Evolutionary conservation across 805 yeast species (phyloP).

Genomic region (Wickerhamomyces mucosus): DNA sequence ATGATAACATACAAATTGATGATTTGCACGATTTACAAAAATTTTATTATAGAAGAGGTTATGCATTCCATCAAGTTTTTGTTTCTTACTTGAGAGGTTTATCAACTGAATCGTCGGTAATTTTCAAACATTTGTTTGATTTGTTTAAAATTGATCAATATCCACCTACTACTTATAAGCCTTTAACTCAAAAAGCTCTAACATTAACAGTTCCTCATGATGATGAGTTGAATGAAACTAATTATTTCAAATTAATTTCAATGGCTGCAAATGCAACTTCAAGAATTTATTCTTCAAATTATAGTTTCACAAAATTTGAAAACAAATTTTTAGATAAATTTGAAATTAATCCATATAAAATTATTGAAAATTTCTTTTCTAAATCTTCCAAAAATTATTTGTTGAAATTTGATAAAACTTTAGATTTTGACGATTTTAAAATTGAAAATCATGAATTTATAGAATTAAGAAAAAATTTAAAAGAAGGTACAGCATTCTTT

Average conservation of each 20-base stretch:
- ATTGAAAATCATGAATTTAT: constrained; percentile 14
- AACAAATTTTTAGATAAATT: constrained; percentile 32
- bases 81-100: constrained; percentile 24
- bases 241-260: constrained; percentile 24
- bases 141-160: constrained; percentile 23
- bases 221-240: constrained; percentile 13
- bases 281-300: constrained; percentile 23
- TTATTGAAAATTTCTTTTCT: constrained; percentile 25
- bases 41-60: constrained; percentile 25
- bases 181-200: constrained; percentile 26
- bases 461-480: constrained; percentile 16
- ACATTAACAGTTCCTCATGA: constrained; percentile 25
- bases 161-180: constrained; percentile 25
- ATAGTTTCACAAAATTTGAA: constrained; percentile 28
- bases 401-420: constrained; percentile 22
- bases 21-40: constrained; percentile 23
- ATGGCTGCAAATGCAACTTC: constrained; percentile 28
- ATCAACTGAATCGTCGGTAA: constrained; percentile 21
- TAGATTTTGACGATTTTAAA: constrained; percentile 22
- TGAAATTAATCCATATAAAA: constrained; percentile 28
- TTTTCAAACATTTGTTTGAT: constrained; percentile 22
- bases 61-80: constrained; percentile 25
- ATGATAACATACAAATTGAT: too few species aligned
- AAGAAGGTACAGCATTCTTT: constrained; percentile 14
- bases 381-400: constrained; percentile 26